Evolutionary conservation across 2,329 filamentous ascomycete genomes (phyloP).

Genomic region (Cryphonectria nitschkei): DNA sequence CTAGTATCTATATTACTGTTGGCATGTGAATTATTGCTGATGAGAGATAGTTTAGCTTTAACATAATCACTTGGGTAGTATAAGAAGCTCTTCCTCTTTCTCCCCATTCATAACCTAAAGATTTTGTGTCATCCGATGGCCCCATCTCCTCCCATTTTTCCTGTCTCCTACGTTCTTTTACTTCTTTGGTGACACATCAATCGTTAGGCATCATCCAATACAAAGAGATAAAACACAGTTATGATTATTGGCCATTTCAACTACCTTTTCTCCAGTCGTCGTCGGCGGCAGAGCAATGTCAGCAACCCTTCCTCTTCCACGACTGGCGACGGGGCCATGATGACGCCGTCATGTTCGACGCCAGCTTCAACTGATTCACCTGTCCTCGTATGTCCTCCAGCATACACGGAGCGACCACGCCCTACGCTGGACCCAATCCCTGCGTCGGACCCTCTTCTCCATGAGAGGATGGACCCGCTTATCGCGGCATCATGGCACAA

Average conservation of each 20-base stretch:
- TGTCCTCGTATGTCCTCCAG: not conserved
- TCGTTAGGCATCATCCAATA: not conserved
- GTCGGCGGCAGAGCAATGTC: not conserved
- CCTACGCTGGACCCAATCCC: not conserved
- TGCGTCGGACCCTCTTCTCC: too few species aligned
- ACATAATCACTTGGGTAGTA: not conserved
- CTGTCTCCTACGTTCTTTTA: not conserved
- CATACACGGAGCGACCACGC: not conserved
- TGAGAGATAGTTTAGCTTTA: not conserved
- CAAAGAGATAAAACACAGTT: not conserved
- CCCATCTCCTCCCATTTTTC: not conserved
- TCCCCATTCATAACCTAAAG: not conserved
- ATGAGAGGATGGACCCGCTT: not conserved
- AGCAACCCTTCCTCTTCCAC: not conserved
- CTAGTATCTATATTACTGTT: not conserved
- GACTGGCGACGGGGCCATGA: not conserved
- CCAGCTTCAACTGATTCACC: not conserved
- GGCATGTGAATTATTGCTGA: not conserved
- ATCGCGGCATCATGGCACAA: conserved; percentile 13
- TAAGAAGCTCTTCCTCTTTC: not conserved
- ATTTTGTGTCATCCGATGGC: not conserved
- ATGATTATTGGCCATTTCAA: not conserved
- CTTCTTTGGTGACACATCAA: not conserved
- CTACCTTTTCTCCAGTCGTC: not conserved
- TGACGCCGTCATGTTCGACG: not conserved